A percentile compares a stretch with the other conserved stretches of the same genome.
These are phyloP conservation scores for Diddensiella transvaalensis DNA, from an alignment of 805 yeast species.

Conservation along the genomic window DNA sequence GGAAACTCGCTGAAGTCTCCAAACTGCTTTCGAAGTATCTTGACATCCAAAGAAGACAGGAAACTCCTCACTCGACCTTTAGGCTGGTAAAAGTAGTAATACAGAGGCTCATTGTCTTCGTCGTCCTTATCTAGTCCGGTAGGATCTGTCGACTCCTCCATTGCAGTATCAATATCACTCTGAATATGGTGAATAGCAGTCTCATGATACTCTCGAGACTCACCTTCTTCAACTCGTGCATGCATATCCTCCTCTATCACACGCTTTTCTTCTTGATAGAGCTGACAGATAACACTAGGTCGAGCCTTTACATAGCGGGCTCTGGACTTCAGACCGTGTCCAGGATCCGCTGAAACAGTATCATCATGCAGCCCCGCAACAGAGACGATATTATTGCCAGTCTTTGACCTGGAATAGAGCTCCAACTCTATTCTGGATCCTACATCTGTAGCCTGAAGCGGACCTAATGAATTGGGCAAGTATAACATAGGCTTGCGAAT, in stretches of 20 bases:
- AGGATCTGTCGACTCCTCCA: neutral
- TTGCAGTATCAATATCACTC: neutral
- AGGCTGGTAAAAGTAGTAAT: conserved; percentile 16
- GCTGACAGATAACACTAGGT: neutral
- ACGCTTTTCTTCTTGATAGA: conserved; percentile 1
- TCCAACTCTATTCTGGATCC: conserved; percentile 1
- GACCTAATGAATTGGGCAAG: neutral
- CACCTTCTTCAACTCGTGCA: neutral
- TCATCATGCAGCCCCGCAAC: neutral
- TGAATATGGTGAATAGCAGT: neutral
- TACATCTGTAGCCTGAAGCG: neutral
- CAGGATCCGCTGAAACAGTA: neutral
- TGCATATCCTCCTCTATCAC: neutral
- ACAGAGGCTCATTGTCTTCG: neutral
- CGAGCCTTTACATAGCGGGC: neutral
- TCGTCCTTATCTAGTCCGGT: neutral
- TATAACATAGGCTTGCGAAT: conserved; percentile 7
- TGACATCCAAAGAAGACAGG: conserved; percentile 9
- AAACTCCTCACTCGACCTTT: conserved; percentile 3
- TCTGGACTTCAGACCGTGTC: neutral
- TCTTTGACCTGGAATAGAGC: conserved; percentile 4
- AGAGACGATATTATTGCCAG: neutral
- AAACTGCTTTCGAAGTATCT: conserved; percentile 7
- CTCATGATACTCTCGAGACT: neutral
- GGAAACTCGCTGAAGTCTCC: conserved; percentile 9